These are phyloP conservation scores for Arthonia radiata DNA, from an alignment of 495 filamentous ascomycete species.

Conservation along the genomic window DNA sequence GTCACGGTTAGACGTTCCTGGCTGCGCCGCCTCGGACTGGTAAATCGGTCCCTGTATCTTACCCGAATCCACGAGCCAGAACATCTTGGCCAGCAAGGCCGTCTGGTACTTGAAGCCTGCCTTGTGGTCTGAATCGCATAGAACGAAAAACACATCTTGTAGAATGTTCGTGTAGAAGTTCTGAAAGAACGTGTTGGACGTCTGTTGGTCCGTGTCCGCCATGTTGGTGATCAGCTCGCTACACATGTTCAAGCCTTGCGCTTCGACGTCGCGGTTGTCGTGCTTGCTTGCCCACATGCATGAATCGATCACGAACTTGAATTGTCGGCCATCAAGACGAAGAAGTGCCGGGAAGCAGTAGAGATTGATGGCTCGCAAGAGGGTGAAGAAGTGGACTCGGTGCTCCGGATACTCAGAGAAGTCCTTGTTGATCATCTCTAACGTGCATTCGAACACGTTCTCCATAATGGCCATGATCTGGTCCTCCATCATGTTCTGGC, in stretches of 20 bases:
- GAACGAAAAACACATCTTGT: slow-evolving; percentile 94
- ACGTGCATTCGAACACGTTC: slow-evolving; percentile 91
- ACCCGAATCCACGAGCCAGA: slow-evolving; percentile 65
- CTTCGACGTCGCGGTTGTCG: slow-evolving; percentile 94
- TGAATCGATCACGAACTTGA: slow-evolving; percentile 98
- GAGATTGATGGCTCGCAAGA: slow-evolving; percentile 83
- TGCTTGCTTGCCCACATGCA: slow-evolving; percentile 99
- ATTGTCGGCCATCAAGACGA: slow-evolving; percentile 79
- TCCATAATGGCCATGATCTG: slow-evolving; percentile 95
- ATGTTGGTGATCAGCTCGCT: slow-evolving; percentile 95
- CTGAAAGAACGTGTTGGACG: slow-evolving; percentile 85
- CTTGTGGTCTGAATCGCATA: slow-evolving; percentile 95
- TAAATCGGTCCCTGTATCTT: slow-evolving; percentile 89
- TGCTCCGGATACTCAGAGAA: slow-evolving; percentile 98
- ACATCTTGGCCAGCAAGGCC: slow-evolving; percentile 80
- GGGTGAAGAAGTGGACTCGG: slow-evolving; percentile 92
- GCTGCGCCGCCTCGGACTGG: slow-evolving; percentile 47
- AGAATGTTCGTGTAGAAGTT: slow-evolving; percentile 87
- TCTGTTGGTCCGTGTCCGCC: slow-evolving; percentile 66
- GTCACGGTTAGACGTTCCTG: slow-evolving; percentile 67
- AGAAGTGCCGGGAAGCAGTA: slow-evolving; percentile 85
- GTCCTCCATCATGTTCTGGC: slow-evolving; percentile 76
- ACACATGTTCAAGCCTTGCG: slow-evolving; percentile 96
- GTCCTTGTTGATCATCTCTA: slow-evolving; percentile 99
- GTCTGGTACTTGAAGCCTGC: slow-evolving; percentile 94